These are phyloP conservation scores for Phanerodontia chrysosporium DNA, from an alignment of 768 basidiomycete species.

Conservation along the genomic window DNA sequence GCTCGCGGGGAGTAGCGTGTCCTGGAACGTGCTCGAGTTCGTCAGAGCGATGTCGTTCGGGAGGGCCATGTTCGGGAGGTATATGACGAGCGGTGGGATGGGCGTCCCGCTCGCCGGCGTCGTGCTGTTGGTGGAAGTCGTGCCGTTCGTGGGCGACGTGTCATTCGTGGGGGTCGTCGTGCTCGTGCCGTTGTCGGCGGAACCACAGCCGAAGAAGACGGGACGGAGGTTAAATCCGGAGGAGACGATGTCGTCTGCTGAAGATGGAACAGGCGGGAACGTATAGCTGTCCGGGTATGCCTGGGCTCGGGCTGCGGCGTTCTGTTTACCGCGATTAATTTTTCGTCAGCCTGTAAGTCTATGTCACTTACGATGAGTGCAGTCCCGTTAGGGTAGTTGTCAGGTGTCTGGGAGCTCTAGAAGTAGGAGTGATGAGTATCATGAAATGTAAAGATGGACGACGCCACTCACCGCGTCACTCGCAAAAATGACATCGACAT, in stretches of 20 bases:
- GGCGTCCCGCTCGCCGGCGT: constrained; percentile 25
- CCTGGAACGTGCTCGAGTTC: constrained; percentile 38
- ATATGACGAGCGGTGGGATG: constrained; percentile 46
- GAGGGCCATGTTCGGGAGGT: constrained; percentile 52
- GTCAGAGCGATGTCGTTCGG: constrained; percentile 35
- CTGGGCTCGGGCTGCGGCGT: constrained; percentile 33
- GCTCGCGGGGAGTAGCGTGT: constrained; percentile 31
- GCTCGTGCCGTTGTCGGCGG: constrained; percentile 43
- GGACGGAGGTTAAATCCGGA: constrained; percentile 63
- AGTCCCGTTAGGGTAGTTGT: constrained; percentile 41
- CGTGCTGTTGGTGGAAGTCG: constrained; percentile 72
- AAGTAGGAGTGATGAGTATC: neutral
- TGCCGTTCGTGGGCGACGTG: constrained; percentile 52
- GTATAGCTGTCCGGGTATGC: constrained; percentile 23
- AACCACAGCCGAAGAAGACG: constrained; percentile 79
- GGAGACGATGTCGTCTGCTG: constrained; percentile 45
- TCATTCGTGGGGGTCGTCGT: constrained; percentile 20
- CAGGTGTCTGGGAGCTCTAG: constrained; percentile 44
- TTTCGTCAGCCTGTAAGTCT: too few species aligned
- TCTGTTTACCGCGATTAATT: too few species aligned
- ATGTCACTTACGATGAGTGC: constrained; percentile 51
- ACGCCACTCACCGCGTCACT: constrained; percentile 45
- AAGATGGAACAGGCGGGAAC: constrained; percentile 62
- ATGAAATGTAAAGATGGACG: neutral
- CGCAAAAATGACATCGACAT: constrained; percentile 71